Evolutionary conservation across 805 yeast species (phyloP).

Genomic region (Metschnikowia borealis): DNA sequence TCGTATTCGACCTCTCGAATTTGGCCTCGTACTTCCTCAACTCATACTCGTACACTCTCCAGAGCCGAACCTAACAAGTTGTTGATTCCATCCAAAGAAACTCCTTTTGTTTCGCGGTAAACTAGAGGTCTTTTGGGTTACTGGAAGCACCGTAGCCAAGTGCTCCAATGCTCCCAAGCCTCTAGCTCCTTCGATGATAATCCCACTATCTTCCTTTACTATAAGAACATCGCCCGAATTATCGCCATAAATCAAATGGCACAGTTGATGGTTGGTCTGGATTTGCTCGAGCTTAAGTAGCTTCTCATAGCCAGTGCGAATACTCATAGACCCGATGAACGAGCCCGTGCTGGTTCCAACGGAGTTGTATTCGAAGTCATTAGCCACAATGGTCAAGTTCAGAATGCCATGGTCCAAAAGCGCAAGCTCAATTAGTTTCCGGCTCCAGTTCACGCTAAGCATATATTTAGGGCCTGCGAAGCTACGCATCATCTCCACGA

Average conservation of each 20-base stretch:
- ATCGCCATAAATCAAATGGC: constrained; percentile 51
- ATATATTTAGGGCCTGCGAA: constrained; percentile 37
- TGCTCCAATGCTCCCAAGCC: constrained; percentile 5
- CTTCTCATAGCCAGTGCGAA: constrained; percentile 58
- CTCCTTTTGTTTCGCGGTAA: no score
- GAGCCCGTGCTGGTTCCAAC: constrained; percentile 27
- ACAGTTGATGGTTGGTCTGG: constrained; percentile 6
- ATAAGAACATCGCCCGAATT: constrained; percentile 52
- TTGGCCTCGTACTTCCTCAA: no score
- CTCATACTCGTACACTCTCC: no score
- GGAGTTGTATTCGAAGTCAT: constrained; percentile 45
- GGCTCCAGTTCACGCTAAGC: constrained; percentile 63
- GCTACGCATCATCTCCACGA: constrained; percentile 27
- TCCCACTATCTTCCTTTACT: constrained; percentile 43
- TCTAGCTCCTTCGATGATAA: constrained; percentile 37
- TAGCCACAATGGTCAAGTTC: constrained; percentile 37
- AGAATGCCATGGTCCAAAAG: constrained; percentile 19
- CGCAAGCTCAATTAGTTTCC: constrained; percentile 39
- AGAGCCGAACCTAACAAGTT: no score
- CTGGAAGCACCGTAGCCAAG: neutral
- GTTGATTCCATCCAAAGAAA: no score
- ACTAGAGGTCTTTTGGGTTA: no score
- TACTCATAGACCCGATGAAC: constrained; percentile 16
- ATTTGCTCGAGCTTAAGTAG: constrained; percentile 19
- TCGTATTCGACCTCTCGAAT: no score